Evolutionary conservation across 495 filamentous ascomycete species (phyloP).

Genomic region (Xylaria acuta): DNA sequence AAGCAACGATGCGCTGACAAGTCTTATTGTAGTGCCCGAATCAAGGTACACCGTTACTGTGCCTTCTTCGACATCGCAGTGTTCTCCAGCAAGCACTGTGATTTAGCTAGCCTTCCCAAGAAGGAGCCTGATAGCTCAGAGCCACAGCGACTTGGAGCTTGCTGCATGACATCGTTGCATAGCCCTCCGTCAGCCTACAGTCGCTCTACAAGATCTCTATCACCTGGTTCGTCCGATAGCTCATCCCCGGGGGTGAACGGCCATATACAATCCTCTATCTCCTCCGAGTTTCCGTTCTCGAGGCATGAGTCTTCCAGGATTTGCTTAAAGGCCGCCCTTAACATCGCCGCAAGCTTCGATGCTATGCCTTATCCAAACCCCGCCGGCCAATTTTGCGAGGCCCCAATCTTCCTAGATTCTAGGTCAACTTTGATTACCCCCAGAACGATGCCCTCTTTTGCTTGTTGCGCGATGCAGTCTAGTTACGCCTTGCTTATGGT

Average conservation of each 20-base stretch:
- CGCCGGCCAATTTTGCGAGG: constrained; percentile 38
- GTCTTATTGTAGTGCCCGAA: constrained; percentile 57
- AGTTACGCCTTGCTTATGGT: constrained; percentile 68
- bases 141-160: constrained; percentile 34
- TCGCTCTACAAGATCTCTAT: constrained; percentile 47
- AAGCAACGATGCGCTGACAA: constrained; percentile 23
- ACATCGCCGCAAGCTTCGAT: constrained; percentile 59
- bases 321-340: constrained; percentile 58
- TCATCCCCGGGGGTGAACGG: constrained; percentile 46
- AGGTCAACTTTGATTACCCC: constrained; percentile 44
- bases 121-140: constrained; percentile 33
- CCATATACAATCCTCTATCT: constrained; percentile 40
- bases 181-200: constrained; percentile 42
- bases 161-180: constrained; percentile 38
- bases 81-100: constrained; percentile 65
- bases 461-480: constrained; percentile 68
- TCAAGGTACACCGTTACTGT: constrained; percentile 65
- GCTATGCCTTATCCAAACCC: constrained; percentile 59
- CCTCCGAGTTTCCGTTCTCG: constrained; percentile 57
- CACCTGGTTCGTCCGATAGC: constrained; percentile 44
- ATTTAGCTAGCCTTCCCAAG: constrained; percentile 54
- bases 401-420: constrained; percentile 39
- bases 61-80: constrained; percentile 67
- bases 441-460: constrained; percentile 66
- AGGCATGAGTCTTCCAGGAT: constrained; percentile 61